Evolutionary conservation across 2,329 filamentous ascomycete species (phyloP), one percentile per base, ranked within the genome.

Genomic region (Phialocephala sp.): DNA sequence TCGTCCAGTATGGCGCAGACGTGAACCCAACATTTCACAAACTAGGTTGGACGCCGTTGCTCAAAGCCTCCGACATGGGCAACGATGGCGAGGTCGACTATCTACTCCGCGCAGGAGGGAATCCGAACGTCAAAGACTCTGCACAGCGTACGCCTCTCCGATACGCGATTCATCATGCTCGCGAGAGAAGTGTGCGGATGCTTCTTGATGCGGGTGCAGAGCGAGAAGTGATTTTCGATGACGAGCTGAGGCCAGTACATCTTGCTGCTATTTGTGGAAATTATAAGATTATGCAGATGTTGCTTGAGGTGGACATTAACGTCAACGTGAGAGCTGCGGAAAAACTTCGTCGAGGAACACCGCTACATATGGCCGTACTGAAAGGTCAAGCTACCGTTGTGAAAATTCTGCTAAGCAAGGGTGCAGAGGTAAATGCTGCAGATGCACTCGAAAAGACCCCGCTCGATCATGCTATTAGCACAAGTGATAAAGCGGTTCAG

Each of bases 321-420:
- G n/a, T 50, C n/a, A 50, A 50, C 22, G 45, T 50, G n/a, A 50
- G 45, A 50, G 45, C 45, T 50, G 45, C 45, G 11, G 45, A 50
- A 11, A 50, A 50, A n/a, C 45, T 50, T 50, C 45, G 45, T 50
- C 45, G 45, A 50, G 45, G 45, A 20, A 50, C 45, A 22, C n/a
- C 45, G 4, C n/a, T 50, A 2, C 45, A 50, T 22, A 50, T 50
- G 45, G 45, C 45, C 22, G 45, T 50, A n/a, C n/a, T 22, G n/a
- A 50, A 50, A 22, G 45, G 45, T 24, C 45, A 50, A 50, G n/a
- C 45, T 20, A 50, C 45, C 20, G 45, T 50, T n/a, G 45, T 24
- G n/a, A 50, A 50, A 24, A 22, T 50, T n/a, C n/a, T 50, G 20
- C 12, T 50, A n/a, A 20, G n/a, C 18, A 50, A 50, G 45, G 45